These are phyloP conservation scores for Pascua sp. DNA, from an alignment of 1,284 basidiomycete species.

Conservation along the genomic window DNA sequence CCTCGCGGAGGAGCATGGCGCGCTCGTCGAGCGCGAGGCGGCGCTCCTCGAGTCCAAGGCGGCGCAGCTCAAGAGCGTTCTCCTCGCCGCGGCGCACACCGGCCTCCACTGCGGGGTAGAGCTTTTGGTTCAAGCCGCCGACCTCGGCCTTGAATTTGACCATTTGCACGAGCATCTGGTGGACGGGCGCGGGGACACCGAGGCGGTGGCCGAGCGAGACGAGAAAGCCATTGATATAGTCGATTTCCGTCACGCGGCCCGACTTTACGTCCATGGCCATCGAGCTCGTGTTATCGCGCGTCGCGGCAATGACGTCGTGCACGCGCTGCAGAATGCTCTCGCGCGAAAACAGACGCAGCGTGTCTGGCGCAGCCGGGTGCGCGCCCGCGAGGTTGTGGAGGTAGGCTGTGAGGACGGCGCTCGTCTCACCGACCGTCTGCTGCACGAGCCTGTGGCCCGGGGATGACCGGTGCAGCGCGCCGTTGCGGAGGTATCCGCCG, in stretches of 20 bases:
- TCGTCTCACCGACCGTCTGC: slow-evolving; percentile 63
- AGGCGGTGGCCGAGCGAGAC: slow-evolving; percentile 62
- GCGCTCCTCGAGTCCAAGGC: slow-evolving; percentile 9
- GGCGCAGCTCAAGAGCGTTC: not conserved
- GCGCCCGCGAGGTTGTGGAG: slow-evolving; percentile 49
- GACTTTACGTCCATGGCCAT: slow-evolving; percentile 68
- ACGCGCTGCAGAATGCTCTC: slow-evolving; percentile 52
- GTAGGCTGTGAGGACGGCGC: slow-evolving; percentile 55
- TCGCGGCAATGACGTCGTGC: slow-evolving; percentile 57
- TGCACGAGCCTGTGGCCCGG: slow-evolving; percentile 54
- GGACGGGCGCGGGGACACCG: slow-evolving; percentile 62
- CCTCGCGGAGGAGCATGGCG: slow-evolving; percentile 9
- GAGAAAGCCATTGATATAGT: slow-evolving; percentile 84
- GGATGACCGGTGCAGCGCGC: slow-evolving; percentile 58
- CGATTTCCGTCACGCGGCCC: slow-evolving; percentile 66
- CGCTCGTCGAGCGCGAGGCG: slow-evolving; percentile 9
- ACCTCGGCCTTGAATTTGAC: slow-evolving; percentile 55
- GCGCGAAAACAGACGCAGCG: slow-evolving; percentile 36
- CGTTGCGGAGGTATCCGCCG: slow-evolving; percentile 66
- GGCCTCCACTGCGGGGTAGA: slow-evolving; percentile 2
- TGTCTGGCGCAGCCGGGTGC: slow-evolving; percentile 24
- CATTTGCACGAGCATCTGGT: slow-evolving; percentile 61
- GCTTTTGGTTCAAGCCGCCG: slow-evolving; percentile 10
- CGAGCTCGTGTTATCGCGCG: slow-evolving; percentile 67
- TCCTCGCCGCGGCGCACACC: slow-evolving; percentile 2